A percentile compares a stretch with the other conserved stretches of the same genome.
phyloP scores from a whole-genome alignment of 2,329 filamentous ascomycete genomes.

The Fusarium sublunatum region DNA sequence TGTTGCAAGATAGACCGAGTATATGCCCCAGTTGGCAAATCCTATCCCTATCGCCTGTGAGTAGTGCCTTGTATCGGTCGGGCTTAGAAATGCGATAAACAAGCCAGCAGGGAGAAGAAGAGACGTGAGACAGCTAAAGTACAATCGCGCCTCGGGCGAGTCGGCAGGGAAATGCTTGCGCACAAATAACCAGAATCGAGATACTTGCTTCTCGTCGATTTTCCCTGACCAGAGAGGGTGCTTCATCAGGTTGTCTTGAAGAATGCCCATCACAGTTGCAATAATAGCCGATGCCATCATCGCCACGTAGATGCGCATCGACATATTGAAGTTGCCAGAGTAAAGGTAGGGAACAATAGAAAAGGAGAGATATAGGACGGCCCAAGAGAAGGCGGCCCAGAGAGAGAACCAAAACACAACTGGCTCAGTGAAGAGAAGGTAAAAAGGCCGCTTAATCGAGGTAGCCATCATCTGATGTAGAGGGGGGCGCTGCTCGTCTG shows the following conservation, averaged over 20 bases:
- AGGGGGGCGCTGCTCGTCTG: slow-evolving; percentile 79
- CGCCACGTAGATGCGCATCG: slow-evolving; percentile 78
- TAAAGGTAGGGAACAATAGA: slow-evolving; percentile 84
- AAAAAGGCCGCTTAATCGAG: slow-evolving; percentile 82
- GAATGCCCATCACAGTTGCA: slow-evolving; percentile 75
- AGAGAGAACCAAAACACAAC: slow-evolving; percentile 88
- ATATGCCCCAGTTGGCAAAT: slow-evolving; percentile 86
- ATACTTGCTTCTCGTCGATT: slow-evolving; percentile 37
- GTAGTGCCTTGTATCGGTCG: slow-evolving; percentile 43
- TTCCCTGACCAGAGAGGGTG: slow-evolving; percentile 52
- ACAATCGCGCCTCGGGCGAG: slow-evolving; percentile 81
- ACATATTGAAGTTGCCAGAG: slow-evolving; percentile 69
- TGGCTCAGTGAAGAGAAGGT: slow-evolving; percentile 78
- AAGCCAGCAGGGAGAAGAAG: slow-evolving; percentile 81
- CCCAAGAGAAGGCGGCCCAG: slow-evolving; percentile 93
- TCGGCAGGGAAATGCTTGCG: slow-evolving; percentile 60
- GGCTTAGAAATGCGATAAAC: slow-evolving; percentile 60
- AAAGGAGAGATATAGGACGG: slow-evolving; percentile 86
- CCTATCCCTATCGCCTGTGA: slow-evolving; percentile 68
- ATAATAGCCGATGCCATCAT: slow-evolving; percentile 75
- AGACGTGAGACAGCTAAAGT: slow-evolving; percentile 83
- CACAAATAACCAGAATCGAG: slow-evolving; percentile 59
- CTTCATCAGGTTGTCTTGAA: slow-evolving; percentile 75
- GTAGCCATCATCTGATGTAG: slow-evolving; percentile 76
- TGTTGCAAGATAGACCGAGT: slow-evolving; percentile 84